Base-by-base conservation (phyloP, 2,329 filamentous ascomycete species). In the Sporothrix protearum region DNA sequence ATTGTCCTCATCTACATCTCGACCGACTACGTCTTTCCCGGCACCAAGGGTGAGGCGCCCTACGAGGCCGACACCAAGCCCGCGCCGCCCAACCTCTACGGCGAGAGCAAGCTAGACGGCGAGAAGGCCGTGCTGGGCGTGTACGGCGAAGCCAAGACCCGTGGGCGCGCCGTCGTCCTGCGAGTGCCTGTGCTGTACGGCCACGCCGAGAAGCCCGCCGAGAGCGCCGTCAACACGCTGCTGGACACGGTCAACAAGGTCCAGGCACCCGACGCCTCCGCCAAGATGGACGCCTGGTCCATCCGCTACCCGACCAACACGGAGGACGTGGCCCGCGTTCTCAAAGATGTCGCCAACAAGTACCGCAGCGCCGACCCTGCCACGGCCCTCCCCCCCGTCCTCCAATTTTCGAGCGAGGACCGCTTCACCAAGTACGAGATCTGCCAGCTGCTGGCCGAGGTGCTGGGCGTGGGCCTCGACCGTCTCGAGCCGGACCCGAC, bases 391-490 rank as follows among this genome's bases (percentile, higher is more conserved):
- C 94, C 94, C 0, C 82, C 78, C 36, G 87, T 94, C 57, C 84
- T 97, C 22, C 94, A 97, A 70, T 97, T 97, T 81, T 92, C 91
- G 2, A 93, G 92, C 61, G 93, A 97, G 80, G 92, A 97, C 76
- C 87, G 85, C 75, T 92, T 90, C 84, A 97, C 94, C 63, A 97
- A 97, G 82, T 96, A 94, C 80, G 89, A 95, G 79, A 97, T 97
- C 71, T 94, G 92, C 79, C 83, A 92, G 81, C 82, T 86, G 10
- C 90, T 97, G 77, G 91, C 89, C 3, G 89, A 93, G 72, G 92
- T 97, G 72, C 89, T 96, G 85, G 92, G 91, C 0, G 78, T 96
- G 71, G 86, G 91, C 12, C 83, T 91, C 25, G 87, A 88, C 63
- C 86, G 87, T 8, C 90, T 97, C 80, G 85, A 87, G 76, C 83